Conservation (phyloP, 2,329 filamentous ascomycete genomes). For the Botrytis deweyae region DNA sequence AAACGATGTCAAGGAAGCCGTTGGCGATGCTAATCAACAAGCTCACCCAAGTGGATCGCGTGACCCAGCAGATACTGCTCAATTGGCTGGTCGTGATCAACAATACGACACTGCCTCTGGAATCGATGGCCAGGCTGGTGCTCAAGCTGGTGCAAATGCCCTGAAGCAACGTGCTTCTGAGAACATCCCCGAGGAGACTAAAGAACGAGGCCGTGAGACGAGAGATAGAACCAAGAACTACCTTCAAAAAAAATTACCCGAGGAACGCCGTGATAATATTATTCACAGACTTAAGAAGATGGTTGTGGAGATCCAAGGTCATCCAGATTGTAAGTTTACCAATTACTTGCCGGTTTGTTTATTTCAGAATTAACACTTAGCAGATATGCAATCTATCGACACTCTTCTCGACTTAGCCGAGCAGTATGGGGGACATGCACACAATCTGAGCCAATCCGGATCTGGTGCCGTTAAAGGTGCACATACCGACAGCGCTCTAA, state of each 20-base stretch:
- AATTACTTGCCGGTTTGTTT: not conserved
- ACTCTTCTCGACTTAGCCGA: constrained; percentile 83
- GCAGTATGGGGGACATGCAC: constrained; percentile 76
- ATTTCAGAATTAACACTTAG: constrained; percentile 33
- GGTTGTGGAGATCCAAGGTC: constrained; percentile 93
- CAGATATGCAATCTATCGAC: constrained; percentile 82
- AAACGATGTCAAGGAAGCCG: constrained; percentile 61
- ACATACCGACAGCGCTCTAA: constrained; percentile 61
- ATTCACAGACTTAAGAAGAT: constrained; percentile 97
- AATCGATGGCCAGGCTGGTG: constrained; percentile 52
- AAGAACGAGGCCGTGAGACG: constrained; percentile 53
- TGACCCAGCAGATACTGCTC: constrained; percentile 52
- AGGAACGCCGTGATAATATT: constrained; percentile 89
- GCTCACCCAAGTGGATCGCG: constrained; percentile 57
- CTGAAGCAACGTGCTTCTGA: constrained; percentile 58
- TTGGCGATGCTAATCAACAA: constrained; percentile 54
- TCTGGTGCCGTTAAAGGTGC: constrained; percentile 71
- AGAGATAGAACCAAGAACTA: constrained; percentile 66
- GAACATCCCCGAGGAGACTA: constrained; percentile 62
- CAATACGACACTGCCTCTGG: constrained; percentile 46
- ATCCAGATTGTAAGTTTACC: constrained; percentile 70
- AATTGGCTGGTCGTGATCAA: constrained; percentile 50
- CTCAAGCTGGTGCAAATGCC: constrained; percentile 41
- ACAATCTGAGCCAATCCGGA: constrained; percentile 61
- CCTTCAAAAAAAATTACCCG: constrained; percentile 79